phyloP scores from a whole-genome alignment of 2,329 filamentous ascomycete species.

The Cladosporium sp. region DNA sequence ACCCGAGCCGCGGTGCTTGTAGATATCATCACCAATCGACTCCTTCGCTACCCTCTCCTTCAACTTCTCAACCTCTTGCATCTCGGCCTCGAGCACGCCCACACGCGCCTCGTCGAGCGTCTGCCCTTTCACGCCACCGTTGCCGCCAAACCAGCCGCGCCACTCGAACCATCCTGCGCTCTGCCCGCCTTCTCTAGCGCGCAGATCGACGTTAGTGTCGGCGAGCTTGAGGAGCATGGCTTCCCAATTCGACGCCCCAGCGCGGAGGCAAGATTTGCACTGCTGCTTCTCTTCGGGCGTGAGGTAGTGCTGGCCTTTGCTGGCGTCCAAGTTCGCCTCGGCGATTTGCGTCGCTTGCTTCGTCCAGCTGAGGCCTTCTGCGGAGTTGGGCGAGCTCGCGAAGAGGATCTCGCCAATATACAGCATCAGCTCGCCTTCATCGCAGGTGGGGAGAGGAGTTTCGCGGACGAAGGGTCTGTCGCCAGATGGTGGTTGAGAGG shows the following conservation, averaged over 20 bases:
- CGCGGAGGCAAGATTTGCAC: slow-evolving; percentile 70
- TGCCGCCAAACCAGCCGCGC: slow-evolving; percentile 21
- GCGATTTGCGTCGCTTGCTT: slow-evolving; percentile 77
- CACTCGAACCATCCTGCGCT: slow-evolving; percentile 20
- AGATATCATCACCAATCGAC: slow-evolving; percentile 17
- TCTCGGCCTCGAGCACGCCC: slow-evolving; percentile 15
- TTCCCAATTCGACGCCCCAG: slow-evolving; percentile 75
- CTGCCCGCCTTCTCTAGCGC: slow-evolving; percentile 12
- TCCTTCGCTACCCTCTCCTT: slow-evolving; percentile 21
- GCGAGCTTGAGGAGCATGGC: slow-evolving; percentile 67
- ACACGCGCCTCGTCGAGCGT: slow-evolving; percentile 17
- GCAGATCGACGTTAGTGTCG: slow-evolving; percentile 32
- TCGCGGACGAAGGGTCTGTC: slow-evolving; percentile 59
- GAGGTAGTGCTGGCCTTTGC: slow-evolving; percentile 15
- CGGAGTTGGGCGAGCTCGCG: slow-evolving; percentile 48
- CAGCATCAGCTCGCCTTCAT: slow-evolving; percentile 78
- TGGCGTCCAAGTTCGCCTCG: slow-evolving; percentile 45
- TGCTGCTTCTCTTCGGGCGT: slow-evolving; percentile 45
- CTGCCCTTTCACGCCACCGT: slow-evolving; percentile 17
- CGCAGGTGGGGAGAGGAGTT: slow-evolving; percentile 54
- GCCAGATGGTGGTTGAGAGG: slow-evolving; percentile 64
- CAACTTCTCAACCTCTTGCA: slow-evolving; percentile 17
- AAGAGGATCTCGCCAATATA: slow-evolving; percentile 95
- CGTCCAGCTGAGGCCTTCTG: slow-evolving; percentile 80
- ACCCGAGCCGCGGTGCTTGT: slow-evolving; percentile 21